phyloP scores from a whole-genome alignment of 2,329 filamentous ascomycete genomes.

The Amesomyces nigricolor region DNA sequence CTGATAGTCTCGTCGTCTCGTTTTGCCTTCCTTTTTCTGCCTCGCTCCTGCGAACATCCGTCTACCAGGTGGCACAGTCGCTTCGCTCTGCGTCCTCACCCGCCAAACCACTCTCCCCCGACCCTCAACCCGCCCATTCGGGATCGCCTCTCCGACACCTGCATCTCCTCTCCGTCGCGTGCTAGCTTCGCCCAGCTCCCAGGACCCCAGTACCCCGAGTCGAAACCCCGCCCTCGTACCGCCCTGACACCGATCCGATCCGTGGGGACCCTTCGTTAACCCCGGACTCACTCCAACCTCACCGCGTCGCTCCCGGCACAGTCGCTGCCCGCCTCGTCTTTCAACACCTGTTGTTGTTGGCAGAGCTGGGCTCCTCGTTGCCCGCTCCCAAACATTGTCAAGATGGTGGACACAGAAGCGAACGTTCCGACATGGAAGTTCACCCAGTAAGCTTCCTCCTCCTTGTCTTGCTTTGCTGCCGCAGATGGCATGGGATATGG shows the following conservation, averaged over 20 bases:
- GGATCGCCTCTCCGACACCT: constrained; percentile 5
- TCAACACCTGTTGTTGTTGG: constrained; percentile 16
- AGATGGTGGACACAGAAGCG: constrained; percentile 95
- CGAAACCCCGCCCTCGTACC: constrained; percentile 20
- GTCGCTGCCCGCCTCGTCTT: constrained; percentile 7
- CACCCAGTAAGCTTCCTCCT: constrained; percentile 71
- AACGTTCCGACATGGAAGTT: constrained; percentile 99
- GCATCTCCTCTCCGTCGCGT: constrained; percentile 10
- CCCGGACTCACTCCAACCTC: constrained; percentile 3
- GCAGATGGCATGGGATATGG: neutral
- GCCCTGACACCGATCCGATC: constrained; percentile 12
- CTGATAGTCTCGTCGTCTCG: neutral
- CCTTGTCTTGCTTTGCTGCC: constrained; percentile 9
- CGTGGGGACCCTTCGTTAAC: constrained; percentile 7
- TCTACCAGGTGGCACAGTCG: constrained; percentile 16
- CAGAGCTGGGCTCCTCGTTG: constrained; percentile 27
- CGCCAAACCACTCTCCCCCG: constrained; percentile 4
- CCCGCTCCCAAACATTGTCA: constrained; percentile 37
- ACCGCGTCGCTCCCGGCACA: constrained; percentile 14
- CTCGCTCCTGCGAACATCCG: constrained; percentile 4
- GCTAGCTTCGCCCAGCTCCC: constrained; percentile 14
- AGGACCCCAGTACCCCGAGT: constrained; percentile 9
- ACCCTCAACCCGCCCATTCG: neutral
- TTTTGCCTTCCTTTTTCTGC: constrained; percentile 17
- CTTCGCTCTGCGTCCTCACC: constrained; percentile 10